phyloP scores from a whole-genome alignment of 805 yeast genomes.

The Cyberlindnera euphorbiae region DNA sequence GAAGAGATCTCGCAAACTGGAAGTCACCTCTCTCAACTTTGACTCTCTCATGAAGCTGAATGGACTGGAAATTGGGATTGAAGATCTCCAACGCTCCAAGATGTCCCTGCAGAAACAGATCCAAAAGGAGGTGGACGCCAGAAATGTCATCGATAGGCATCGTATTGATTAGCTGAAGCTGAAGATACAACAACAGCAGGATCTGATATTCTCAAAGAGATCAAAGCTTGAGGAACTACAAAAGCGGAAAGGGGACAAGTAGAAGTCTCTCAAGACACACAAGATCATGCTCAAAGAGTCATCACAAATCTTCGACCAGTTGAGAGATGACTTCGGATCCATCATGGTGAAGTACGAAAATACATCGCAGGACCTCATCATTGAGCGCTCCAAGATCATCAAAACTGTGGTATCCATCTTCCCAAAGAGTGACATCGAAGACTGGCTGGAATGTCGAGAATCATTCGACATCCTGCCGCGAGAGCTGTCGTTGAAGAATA shows the following conservation, averaged over 20 bases:
- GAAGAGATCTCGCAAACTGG: conserved; percentile 1
- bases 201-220: not conserved
- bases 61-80: conserved; percentile 32
- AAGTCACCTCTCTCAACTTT: conserved; percentile 25
- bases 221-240: conserved; percentile 13
- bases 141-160: conserved; percentile 2
- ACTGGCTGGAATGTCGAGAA: conserved; percentile 19
- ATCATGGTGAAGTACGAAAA: conserved; percentile 12
- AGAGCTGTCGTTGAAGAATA: conserved; percentile 12
- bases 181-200: conserved; percentile 6
- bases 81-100: conserved; percentile 28
- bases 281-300: not conserved
- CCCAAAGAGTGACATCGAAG: conserved; percentile 26
- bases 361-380: conserved; percentile 14
- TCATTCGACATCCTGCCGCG: conserved; percentile 24
- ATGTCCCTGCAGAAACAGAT: conserved; percentile 12
- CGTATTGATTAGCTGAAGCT: conserved; percentile 6
- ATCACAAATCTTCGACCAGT: not conserved
- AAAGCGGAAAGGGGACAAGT: conserved; percentile 8
- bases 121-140: conserved; percentile 3
- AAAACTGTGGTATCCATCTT: conserved; percentile 26
- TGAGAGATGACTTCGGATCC: conserved; percentile 17
- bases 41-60: conserved; percentile 40
- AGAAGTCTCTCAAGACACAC: conserved; percentile 6
- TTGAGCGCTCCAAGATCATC: conserved; percentile 21